These are phyloP conservation scores for Scheffersomyces spartinae DNA, from an alignment of 805 yeast species.

Conservation along the genomic window DNA sequence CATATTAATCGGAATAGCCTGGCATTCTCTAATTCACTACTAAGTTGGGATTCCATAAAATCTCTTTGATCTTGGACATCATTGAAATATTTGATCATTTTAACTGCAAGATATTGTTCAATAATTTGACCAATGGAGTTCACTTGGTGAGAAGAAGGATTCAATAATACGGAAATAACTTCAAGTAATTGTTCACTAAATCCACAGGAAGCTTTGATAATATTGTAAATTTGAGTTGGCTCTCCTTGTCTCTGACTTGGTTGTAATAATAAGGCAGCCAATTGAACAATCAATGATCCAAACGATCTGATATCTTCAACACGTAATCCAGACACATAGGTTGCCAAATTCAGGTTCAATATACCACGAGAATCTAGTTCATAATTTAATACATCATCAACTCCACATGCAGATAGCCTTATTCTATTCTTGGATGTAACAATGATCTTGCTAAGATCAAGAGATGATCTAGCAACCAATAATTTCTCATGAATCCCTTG, in stretches of 20 bases:
- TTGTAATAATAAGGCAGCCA: too few relatives aligned
- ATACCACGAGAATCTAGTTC: too few relatives aligned
- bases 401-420: constrained; percentile 61
- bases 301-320: too few relatives aligned
- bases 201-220: too few relatives aligned
- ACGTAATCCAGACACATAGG: too few relatives aligned
- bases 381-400: constrained; percentile 50
- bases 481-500: constrained; percentile 53
- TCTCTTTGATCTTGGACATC: constrained; percentile 43
- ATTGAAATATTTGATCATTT: constrained; percentile 36
- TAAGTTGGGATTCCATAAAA: constrained; percentile 46
- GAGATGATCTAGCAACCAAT: constrained; percentile 46
- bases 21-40: constrained; percentile 78
- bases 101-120: constrained; percentile 13
- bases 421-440: constrained; percentile 63
- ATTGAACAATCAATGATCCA: too few relatives aligned
- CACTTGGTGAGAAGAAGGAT: not conserved
- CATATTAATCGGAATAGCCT: constrained; percentile 72
- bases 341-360: constrained; percentile 44
- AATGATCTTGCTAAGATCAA: constrained; percentile 59
- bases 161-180: too few relatives aligned
- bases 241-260: too few relatives aligned
- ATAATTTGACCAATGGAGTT: constrained; percentile 8
- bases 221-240: too few relatives aligned
- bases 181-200: constrained; percentile 35